phyloP scores from a whole-genome alignment of 1,284 basidiomycete species.

The Cystobasidiaceae sp. region DNA sequence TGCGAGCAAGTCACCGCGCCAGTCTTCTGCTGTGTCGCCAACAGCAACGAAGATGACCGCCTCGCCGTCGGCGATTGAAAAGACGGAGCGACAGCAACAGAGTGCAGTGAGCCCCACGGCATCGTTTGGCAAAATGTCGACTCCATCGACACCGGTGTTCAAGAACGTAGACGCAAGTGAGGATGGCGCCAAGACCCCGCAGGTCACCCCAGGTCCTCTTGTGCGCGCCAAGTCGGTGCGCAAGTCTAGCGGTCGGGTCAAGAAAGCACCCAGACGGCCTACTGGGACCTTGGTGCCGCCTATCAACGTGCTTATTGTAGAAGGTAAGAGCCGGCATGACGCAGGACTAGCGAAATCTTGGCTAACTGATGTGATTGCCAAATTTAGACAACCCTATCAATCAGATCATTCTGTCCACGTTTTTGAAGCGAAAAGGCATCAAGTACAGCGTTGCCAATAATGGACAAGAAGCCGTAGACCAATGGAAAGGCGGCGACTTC shows the following conservation, averaged over 20 bases:
- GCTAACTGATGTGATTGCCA: neutral
- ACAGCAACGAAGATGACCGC: no score
- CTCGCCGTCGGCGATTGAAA: no score
- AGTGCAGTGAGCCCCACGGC: no score
- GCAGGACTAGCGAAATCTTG: neutral
- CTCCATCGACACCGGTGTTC: neutral
- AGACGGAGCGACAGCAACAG: no score
- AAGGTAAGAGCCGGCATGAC: constrained; percentile 57
- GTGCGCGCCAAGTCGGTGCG: neutral
- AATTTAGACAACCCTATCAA: constrained; percentile 93
- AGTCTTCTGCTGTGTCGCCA: no score
- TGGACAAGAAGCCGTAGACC: constrained; percentile 90
- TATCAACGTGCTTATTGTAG: constrained; percentile 91
- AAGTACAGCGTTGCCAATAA: constrained; percentile 92
- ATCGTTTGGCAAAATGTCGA: neutral
- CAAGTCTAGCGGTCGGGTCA: constrained; percentile 11
- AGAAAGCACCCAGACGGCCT: constrained; percentile 20
- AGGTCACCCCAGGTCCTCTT: neutral
- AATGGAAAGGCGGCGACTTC: constrained; percentile 89
- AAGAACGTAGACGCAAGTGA: neutral
- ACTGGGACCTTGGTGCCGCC: constrained; percentile 64
- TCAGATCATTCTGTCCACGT: constrained; percentile 89
- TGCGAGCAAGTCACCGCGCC: no score
- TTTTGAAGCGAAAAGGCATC: constrained; percentile 94
- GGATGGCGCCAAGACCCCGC: neutral